Evolutionary conservation across 768 basidiomycete genomes (phyloP).

Genomic region (Pleurotus tuber-regium): DNA sequence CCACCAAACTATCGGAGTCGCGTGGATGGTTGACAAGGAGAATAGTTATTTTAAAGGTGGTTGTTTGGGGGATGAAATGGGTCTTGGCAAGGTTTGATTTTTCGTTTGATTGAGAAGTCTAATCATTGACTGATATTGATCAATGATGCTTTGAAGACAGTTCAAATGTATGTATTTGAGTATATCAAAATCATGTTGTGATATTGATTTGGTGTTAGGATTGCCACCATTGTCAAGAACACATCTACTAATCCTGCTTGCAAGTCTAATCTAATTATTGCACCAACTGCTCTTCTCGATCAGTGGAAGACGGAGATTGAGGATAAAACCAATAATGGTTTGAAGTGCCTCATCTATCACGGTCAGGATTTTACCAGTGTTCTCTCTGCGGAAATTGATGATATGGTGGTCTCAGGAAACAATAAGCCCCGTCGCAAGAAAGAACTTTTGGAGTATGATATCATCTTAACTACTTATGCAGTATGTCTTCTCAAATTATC

Average conservation of each 20-base stretch:
- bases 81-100: constrained; percentile 52
- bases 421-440: constrained; percentile 43
- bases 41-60: constrained; percentile 40
- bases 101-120: constrained; percentile 3
- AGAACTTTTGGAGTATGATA: constrained; percentile 55
- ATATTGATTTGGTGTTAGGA: constrained; percentile 32
- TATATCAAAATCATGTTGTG: neutral
- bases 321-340: constrained; percentile 45
- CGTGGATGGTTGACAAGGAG: constrained; percentile 61
- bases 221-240: constrained; percentile 59
- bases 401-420: constrained; percentile 32
- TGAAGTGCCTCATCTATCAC: constrained; percentile 62
- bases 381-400: neutral
- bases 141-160: too few species aligned
- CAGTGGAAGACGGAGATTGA: constrained; percentile 68
- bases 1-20: constrained; percentile 62
- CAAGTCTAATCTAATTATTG: constrained; percentile 68
- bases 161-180: constrained; percentile 38
- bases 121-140: constrained; percentile 2
- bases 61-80: constrained; percentile 54
- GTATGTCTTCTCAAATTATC: too few species aligned
- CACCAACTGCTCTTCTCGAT: constrained; percentile 61
- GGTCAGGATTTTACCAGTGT: constrained; percentile 27
- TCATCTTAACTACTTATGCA: constrained; percentile 20
- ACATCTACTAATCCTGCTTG: constrained; percentile 42